Conservation (phyloP, 2,329 filamentous ascomycete genomes). For the Hypoxylon sp. region DNA sequence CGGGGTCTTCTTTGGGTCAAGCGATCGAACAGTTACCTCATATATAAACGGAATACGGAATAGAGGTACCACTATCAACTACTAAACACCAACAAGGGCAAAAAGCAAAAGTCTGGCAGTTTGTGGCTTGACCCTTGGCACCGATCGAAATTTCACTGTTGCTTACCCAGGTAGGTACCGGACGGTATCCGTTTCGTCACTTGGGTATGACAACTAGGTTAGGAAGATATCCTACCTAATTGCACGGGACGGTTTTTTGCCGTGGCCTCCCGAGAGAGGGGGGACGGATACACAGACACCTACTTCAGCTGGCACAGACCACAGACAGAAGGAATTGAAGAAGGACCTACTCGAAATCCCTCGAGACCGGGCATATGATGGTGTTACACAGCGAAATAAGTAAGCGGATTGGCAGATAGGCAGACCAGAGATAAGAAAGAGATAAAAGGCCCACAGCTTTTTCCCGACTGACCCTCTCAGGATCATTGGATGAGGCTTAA, state of each 20-base stretch:
- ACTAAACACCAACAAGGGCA: conserved; percentile 11
- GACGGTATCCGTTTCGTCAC: conserved; percentile 1
- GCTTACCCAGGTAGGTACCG: no score
- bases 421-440: conserved; percentile 36
- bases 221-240: not conserved
- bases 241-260: not conserved
- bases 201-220: not conserved
- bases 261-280: not conserved
- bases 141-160: conserved; percentile 1
- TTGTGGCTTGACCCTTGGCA: conserved; percentile 3
- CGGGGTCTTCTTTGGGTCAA: not conserved
- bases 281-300: not conserved
- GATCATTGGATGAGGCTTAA: conserved; percentile 27
- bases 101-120: conserved; percentile 4
- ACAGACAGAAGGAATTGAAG: not conserved
- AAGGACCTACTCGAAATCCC: not conserved
- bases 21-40: not conserved
- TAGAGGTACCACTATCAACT: not conserved
- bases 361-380: conserved; percentile 7
- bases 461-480: not conserved
- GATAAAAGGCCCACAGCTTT: conserved; percentile 16
- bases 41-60: no score
- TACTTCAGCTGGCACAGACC: not conserved
- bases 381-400: conserved; percentile 38
- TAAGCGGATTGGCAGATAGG: conserved; percentile 25